Conservation (phyloP, 805 yeast species). For the Sungouiella thailandica region DNA sequence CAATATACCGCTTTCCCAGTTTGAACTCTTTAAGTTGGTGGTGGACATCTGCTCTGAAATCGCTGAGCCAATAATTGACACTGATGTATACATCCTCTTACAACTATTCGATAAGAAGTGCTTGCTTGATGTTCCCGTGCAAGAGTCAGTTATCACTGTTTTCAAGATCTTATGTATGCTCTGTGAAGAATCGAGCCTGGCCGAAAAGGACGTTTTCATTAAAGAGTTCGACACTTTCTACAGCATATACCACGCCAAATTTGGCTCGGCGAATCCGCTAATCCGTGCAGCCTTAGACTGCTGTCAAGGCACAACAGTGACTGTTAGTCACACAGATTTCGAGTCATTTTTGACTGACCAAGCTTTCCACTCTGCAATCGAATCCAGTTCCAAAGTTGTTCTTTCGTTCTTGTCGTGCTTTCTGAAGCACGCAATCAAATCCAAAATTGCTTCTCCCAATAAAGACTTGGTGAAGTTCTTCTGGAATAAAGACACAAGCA, state of each 20-base stretch:
- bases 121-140: not conserved
- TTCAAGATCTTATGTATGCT: not conserved
- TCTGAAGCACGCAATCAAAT: not conserved
- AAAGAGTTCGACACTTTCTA: not conserved
- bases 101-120: slow-evolving; percentile 4
- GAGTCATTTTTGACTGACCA: not conserved
- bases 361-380: not conserved
- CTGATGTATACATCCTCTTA: slow-evolving; percentile 25
- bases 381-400: too few relatives aligned
- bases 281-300: not conserved
- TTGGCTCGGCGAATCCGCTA: not conserved
- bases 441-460: not conserved
- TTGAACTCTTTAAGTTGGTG: slow-evolving; percentile 16
- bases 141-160: not conserved
- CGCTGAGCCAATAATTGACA: slow-evolving; percentile 13
- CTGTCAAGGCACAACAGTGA: not conserved
- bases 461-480: slow-evolving; percentile 2
- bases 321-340: not conserved
- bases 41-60: slow-evolving; percentile 16
- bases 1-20: slow-evolving; percentile 8
- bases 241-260: not conserved
- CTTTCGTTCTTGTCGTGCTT: not conserved
- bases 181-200: not conserved
- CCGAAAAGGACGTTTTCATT: not conserved
- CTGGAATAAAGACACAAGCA: not conserved